Evolutionary conservation across 192 early-diverging fungal species (phyloP).

Genomic region (Coemansia sp.): DNA sequence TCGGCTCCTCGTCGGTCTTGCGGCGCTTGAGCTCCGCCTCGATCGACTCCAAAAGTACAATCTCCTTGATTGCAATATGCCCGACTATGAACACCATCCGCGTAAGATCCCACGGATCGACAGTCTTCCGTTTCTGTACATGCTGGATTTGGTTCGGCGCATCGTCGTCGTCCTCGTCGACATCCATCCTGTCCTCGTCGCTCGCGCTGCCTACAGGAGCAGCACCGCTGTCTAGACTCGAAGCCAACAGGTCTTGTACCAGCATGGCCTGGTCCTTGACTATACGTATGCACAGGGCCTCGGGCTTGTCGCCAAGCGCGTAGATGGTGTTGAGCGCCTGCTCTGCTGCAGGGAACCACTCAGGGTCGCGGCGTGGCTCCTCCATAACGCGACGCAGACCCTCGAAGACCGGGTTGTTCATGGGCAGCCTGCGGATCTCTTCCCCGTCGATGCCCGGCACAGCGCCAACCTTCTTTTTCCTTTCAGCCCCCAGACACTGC

Average conservation of each 20-base stretch:
- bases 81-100: constrained; percentile 91
- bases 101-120: constrained; percentile 72
- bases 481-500: constrained; percentile 67
- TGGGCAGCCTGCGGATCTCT: constrained; percentile 55
- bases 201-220: neutral
- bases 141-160: neutral
- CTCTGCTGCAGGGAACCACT: constrained; percentile 90
- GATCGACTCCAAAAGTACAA: constrained; percentile 91
- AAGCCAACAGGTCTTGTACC: constrained; percentile 59
- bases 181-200: constrained; percentile 20
- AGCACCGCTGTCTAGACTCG: neutral
- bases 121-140: constrained; percentile 13
- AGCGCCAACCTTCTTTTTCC: constrained; percentile 22
- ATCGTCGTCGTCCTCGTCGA: constrained; percentile 34
- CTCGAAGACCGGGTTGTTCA: constrained; percentile 61
- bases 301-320: constrained; percentile 86
- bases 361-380: constrained; percentile 32
- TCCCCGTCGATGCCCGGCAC: constrained; percentile 16
- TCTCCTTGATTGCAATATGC: constrained; percentile 94
- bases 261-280: constrained; percentile 65
- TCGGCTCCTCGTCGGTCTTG: constrained; percentile 52
- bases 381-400: constrained; percentile 56
- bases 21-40: constrained; percentile 92
- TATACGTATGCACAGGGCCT: constrained; percentile 72
- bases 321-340: constrained; percentile 95